These are phyloP conservation scores for Hericium rajendrae DNA, from an alignment of 768 basidiomycete genomes.

Conservation along the genomic window DNA sequence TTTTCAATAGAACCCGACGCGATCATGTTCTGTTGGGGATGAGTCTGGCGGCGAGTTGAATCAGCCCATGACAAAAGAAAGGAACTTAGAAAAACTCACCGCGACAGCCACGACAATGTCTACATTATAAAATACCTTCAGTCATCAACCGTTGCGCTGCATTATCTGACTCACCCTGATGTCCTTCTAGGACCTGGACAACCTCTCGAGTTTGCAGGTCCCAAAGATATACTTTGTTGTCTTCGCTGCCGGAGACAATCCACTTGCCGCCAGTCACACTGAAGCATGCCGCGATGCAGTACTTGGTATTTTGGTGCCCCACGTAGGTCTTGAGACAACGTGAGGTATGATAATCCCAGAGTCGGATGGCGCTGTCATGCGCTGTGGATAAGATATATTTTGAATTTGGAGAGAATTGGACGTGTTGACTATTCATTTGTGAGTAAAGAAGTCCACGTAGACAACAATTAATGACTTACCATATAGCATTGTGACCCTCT, in stretches of 20 bases:
- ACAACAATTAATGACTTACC: constrained; percentile 33
- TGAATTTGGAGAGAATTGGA: constrained; percentile 92
- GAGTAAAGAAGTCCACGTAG: not conserved
- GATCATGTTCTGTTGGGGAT: constrained; percentile 79
- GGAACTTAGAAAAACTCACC: constrained; percentile 28
- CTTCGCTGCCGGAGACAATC: constrained; percentile 89
- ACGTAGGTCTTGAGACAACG: constrained; percentile 85
- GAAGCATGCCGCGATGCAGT: constrained; percentile 78
- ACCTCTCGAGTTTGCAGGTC: constrained; percentile 83
- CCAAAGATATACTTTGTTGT: constrained; percentile 84
- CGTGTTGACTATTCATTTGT: constrained; percentile 57
- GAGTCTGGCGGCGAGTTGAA: constrained; percentile 41
- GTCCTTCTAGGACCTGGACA: constrained; percentile 71
- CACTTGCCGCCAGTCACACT: constrained; percentile 80
- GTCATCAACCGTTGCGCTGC: not conserved
- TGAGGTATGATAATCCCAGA: constrained; percentile 93
- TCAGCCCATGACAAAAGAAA: not conserved
- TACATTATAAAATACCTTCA: constrained; percentile 12
- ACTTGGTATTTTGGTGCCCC: constrained; percentile 76
- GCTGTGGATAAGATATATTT: constrained; percentile 92
- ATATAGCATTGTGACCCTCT: constrained; percentile 80
- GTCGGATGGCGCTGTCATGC: constrained; percentile 83
- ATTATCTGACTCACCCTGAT: constrained; percentile 38
- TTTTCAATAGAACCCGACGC: constrained; percentile 82
- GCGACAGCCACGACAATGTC: constrained; percentile 79